Percentiles rank a stretch among this genome's conserved stretches.
These are phyloP conservation scores for Cyclospora cayetanensis DNA, from an alignment of 169 alveolate species.

Conservation along the genomic window DNA sequence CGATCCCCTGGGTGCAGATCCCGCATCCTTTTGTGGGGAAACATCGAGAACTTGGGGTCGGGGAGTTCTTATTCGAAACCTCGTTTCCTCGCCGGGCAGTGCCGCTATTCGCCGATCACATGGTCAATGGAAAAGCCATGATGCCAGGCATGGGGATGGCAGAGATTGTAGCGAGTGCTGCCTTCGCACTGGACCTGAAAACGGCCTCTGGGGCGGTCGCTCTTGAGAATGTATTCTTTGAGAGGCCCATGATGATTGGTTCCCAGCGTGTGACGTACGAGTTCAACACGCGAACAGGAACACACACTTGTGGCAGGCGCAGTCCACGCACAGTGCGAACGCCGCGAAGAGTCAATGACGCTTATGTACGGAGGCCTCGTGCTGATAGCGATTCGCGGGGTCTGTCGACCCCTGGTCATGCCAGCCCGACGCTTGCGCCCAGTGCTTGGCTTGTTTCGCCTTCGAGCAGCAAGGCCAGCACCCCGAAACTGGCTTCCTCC, in stretches of 20 bases:
- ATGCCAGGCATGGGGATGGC: constrained; percentile 82
- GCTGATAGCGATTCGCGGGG: constrained; percentile 61
- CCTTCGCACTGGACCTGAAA: constrained; percentile 64
- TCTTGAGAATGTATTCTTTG: constrained; percentile 71
- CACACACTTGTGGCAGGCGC: constrained; percentile 29
- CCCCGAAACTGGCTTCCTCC: constrained; percentile 39
- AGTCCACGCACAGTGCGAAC: constrained; percentile 74
- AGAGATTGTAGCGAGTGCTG: constrained; percentile 81
- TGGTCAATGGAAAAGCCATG: constrained; percentile 76
- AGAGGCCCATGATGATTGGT: constrained; percentile 74
- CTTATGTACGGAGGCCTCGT: constrained; percentile 60
- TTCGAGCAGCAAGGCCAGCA: constrained; percentile 48
- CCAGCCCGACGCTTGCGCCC: constrained; percentile 53
- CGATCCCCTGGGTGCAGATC: constrained; percentile 80
- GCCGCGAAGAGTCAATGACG: constrained; percentile 69
- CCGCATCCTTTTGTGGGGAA: constrained; percentile 79
- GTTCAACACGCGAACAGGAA: constrained; percentile 52
- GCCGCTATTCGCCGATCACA: constrained; percentile 79
- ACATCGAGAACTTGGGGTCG: constrained; percentile 56
- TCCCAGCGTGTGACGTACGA: constrained; percentile 73
- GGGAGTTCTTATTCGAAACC: constrained; percentile 64
- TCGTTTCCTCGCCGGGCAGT: constrained; percentile 76
- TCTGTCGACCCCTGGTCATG: constrained; percentile 21
- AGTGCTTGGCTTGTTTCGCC: constrained; percentile 60
- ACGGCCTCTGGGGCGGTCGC: constrained; percentile 66